Conservation (phyloP, 2,329 filamentous ascomycete species). For the Malbranchea cinnamomea region DNA sequence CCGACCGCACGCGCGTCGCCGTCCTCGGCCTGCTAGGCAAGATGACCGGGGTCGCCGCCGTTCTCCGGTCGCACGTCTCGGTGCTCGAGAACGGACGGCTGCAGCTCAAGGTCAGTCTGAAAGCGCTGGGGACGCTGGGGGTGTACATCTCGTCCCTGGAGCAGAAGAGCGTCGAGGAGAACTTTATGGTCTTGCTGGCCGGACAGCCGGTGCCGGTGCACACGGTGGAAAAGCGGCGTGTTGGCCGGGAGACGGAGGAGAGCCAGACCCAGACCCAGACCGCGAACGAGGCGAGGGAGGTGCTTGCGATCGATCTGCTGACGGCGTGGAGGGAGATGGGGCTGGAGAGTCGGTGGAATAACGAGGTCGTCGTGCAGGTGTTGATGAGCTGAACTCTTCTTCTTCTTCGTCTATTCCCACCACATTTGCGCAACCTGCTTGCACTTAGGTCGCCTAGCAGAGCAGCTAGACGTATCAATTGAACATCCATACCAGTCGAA, state of each 20-base stretch:
- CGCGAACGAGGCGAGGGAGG: constrained; percentile 20
- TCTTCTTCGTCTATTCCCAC: not conserved
- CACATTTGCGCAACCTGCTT: not conserved
- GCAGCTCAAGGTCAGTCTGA: constrained; percentile 53
- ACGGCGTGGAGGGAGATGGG: constrained; percentile 63
- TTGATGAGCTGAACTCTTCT: constrained; percentile 26
- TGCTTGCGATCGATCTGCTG: constrained; percentile 65
- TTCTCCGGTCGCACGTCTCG: constrained; percentile 47
- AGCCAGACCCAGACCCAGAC: no score
- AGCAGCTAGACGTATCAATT: no score
- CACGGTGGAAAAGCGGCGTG: constrained; percentile 40
- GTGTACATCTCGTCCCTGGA: constrained; percentile 62
- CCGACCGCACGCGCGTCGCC: constrained; percentile 35
- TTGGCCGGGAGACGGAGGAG: constrained; percentile 27
- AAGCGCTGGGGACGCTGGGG: constrained; percentile 58
- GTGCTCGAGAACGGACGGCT: constrained; percentile 46
- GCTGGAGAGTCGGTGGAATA: constrained; percentile 59
- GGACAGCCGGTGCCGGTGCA: constrained; percentile 53
- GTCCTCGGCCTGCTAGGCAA: constrained; percentile 69
- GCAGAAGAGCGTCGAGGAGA: constrained; percentile 41
- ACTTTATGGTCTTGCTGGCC: constrained; percentile 62
- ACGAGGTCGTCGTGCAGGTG: constrained; percentile 59
- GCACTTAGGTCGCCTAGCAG: no score
- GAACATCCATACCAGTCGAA: no score
- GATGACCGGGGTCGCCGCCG: constrained; percentile 75